These are phyloP conservation scores for Teratosphaeriaceae sp. DNA, from an alignment of 2,329 filamentous ascomycete genomes.

Conservation along the genomic window DNA sequence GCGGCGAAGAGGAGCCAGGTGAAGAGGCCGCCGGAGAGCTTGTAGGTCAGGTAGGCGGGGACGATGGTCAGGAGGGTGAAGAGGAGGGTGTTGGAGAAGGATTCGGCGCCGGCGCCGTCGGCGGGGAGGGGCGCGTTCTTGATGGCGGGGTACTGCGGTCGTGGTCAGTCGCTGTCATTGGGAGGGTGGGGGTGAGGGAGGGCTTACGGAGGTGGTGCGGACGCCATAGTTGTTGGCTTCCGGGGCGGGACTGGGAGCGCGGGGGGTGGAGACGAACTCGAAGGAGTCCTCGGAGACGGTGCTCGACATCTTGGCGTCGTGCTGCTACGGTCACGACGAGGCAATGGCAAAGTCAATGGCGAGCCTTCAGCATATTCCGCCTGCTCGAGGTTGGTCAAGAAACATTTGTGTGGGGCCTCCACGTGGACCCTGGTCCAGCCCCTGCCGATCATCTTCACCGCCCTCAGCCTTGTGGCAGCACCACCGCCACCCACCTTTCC, in stretches of 20 bases:
- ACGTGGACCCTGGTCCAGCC: not conserved
- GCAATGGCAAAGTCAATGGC: not conserved
- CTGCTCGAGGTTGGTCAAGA: not conserved
- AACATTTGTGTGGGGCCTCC: not conserved
- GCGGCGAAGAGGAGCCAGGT: conserved; percentile 82
- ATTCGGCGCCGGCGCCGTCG: conserved; percentile 75
- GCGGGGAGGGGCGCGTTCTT: conserved; percentile 92
- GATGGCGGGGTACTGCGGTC: conserved; percentile 69
- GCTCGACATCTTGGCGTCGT: conserved; percentile 1
- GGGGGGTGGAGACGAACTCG: conserved; percentile 61
- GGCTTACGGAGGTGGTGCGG: conserved; percentile 52
- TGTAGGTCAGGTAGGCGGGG: conserved; percentile 76
- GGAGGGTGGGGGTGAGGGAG: not conserved
- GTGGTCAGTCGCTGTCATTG: conserved; percentile 1
- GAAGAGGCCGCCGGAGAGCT: conserved; percentile 76
- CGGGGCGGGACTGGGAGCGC: conserved; percentile 46
- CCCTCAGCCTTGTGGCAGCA: not conserved
- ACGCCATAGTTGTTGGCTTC: conserved; percentile 54
- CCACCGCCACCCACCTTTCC: not conserved
- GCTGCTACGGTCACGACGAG: not conserved
- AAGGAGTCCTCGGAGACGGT: conserved; percentile 47
- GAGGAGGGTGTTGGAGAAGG: conserved; percentile 78
- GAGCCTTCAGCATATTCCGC: not conserved
- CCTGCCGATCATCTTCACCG: not conserved
- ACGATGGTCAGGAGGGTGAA: conserved; percentile 62